Evolutionary conservation across 768 basidiomycete species (phyloP).

Genomic region (Tephrocybe rancida): DNA sequence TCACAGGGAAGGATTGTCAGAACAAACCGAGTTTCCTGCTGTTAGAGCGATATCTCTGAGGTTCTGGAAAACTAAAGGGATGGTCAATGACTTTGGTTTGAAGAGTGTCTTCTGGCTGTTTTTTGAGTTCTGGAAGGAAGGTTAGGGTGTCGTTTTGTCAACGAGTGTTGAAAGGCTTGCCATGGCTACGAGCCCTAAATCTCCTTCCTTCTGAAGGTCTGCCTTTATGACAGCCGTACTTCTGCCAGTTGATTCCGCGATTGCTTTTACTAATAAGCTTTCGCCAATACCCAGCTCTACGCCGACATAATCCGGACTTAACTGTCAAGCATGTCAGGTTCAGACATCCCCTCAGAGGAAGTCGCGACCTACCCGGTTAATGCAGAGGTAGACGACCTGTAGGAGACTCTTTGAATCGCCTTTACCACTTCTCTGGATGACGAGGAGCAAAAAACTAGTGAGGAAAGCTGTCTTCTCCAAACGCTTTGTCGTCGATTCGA

Average conservation of each 20-base stretch:
- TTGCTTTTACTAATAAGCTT: conserved; percentile 91
- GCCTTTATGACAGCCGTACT: conserved; percentile 81
- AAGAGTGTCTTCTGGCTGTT: conserved; percentile 92
- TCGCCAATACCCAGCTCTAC: conserved; percentile 97
- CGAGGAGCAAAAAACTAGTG: conserved; percentile 86
- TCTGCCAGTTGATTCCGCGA: conserved; percentile 93
- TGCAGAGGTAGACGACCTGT: conserved; percentile 92
- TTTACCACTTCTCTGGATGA: conserved; percentile 82
- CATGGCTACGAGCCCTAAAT: conserved; percentile 96
- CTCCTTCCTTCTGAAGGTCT: conserved; percentile 93
- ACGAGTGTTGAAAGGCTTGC: conserved; percentile 38
- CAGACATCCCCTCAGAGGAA: conserved; percentile 2
- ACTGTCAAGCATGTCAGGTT: conserved; percentile 40
- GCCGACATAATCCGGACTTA: conserved; percentile 94
- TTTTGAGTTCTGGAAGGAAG: conserved; percentile 74
- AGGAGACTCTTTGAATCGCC: conserved; percentile 77
- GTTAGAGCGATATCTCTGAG: conserved; percentile 89
- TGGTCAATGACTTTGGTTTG: conserved; percentile 89
- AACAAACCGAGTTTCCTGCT: conserved; percentile 73
- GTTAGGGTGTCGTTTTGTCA: conserved; percentile 2
- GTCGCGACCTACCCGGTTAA: conserved; percentile 74
- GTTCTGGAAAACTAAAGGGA: conserved; percentile 88
- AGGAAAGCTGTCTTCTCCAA: conserved; percentile 89
- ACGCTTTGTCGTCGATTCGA: conserved; percentile 94
- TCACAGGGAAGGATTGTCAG: background rate